Base-by-base conservation (phyloP, 306 rosid species). In the Casuarina glauca region DNA sequence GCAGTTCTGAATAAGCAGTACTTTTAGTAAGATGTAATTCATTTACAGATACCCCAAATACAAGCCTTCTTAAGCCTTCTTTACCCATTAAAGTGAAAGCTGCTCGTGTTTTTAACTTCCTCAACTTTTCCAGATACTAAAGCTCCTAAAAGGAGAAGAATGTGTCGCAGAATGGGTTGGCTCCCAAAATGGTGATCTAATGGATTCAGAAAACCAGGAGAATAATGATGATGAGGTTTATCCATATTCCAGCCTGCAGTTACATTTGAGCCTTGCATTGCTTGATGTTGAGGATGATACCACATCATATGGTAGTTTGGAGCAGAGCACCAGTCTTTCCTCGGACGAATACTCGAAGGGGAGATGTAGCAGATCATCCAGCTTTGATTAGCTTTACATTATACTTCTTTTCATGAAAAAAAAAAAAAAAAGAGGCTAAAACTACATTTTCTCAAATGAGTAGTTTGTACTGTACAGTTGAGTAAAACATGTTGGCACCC, bases 191-290 rank as follows among this genome's bases (percentile, higher is more conserved):
- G 9, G 52, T 75, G 61, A 43, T 46, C 4, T 74, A 51, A 86
- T 82, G 53, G 79, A 80, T 52, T 77, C 81, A 74, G 89, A 84
- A 73, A 82, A 75, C 70, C 66, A 69, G 62, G 98, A 90, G 53
- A 86, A 87, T 73, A 85, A 88, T 42, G 98, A 94, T 17, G 98
- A 95, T 8, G 98, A 95, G 84, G 98, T 95, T 12, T 92, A 92
- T 87, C 98, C 97, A 74, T 81, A 80, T 52, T 87, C 97, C 69
- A 91, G 97, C 63, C 83, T 91, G 10, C 93, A 86, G 82, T 87
- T 91, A 69, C 92, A 89, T 70, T 77, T 92, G 38, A 85, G 82
- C 83, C 90, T 91, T 54, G 98, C 98, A 52, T 80, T 95, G 72
- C 93, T 89, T 78, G 97, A 82, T 81, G 87, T 88, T 71, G 87